A percentile compares a stretch with the other conserved stretches of the same genome.
phyloP scores from a whole-genome alignment of 2,329 filamentous ascomycete species.

The Madurella mycetomatis region DNA sequence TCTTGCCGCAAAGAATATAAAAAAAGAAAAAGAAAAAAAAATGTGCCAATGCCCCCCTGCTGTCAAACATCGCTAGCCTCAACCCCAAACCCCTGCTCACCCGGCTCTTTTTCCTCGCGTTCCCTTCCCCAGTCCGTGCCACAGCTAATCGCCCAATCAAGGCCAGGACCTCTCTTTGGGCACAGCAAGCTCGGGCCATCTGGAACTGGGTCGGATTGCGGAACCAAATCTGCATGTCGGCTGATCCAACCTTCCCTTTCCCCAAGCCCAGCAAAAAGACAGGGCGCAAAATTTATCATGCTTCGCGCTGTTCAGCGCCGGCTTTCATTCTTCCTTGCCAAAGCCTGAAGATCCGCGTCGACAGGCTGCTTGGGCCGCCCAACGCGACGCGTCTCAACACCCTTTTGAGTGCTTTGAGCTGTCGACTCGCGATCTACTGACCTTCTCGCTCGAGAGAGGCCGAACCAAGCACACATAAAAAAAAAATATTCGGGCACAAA shows the following conservation, averaged over 20 bases:
- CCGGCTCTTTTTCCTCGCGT: slow-evolving; percentile 22
- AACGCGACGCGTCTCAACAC: background rate
- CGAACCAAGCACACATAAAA: background rate
- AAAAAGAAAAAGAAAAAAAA: background rate
- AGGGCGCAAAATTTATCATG: slow-evolving; percentile 25
- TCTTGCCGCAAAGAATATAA: too few relatives aligned
- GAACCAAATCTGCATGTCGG: slow-evolving; percentile 25
- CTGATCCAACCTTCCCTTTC: slow-evolving; percentile 26
- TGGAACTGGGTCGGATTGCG: slow-evolving; percentile 13
- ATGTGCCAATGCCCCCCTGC: background rate
- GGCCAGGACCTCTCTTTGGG: background rate
- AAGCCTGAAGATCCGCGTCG: background rate
- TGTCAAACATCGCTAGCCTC: slow-evolving; percentile 19
- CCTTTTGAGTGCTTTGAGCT: background rate
- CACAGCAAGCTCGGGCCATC: slow-evolving; percentile 21
- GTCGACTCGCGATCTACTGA: background rate
- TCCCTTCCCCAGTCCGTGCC: slow-evolving; percentile 14
- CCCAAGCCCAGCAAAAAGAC: slow-evolving; percentile 20
- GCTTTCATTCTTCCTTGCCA: background rate
- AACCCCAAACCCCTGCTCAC: slow-evolving; percentile 18
- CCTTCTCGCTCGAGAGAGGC: background rate
- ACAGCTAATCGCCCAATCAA: slow-evolving; percentile 15
- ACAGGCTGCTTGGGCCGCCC: background rate
- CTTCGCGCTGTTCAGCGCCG: slow-evolving; percentile 8
- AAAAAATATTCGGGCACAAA: slow-evolving; percentile 13